A percentile compares a stretch with the other conserved stretches of the same genome.
phyloP scores from a whole-genome alignment of 2,329 filamentous ascomycete genomes.

The Aspergillus sergii region DNA sequence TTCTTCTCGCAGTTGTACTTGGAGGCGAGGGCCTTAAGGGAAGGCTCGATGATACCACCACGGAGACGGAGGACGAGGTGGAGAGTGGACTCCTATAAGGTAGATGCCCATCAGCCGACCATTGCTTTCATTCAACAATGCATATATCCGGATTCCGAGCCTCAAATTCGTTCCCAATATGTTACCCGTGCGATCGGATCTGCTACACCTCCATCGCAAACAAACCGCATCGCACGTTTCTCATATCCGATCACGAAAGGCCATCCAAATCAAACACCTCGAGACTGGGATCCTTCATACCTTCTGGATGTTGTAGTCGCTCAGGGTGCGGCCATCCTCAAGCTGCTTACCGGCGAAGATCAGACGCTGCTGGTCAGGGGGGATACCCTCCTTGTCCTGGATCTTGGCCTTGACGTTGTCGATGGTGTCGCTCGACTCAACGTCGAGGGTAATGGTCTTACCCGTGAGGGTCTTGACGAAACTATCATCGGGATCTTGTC shows the following conservation, averaged over 20 bases:
- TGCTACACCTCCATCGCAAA: not conserved
- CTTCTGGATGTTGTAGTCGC: slow-evolving; percentile 99
- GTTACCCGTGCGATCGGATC: not conserved
- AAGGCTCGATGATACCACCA: slow-evolving; percentile 99
- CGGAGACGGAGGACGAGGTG: slow-evolving; percentile 98
- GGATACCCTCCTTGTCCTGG: slow-evolving; percentile 99
- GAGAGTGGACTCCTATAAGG: slow-evolving; percentile 84
- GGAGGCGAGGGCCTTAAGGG: slow-evolving; percentile 94
- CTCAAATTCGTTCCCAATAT: not conserved
- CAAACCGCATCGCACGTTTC: not conserved
- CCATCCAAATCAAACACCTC: slow-evolving; percentile 5
- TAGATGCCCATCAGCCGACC: slow-evolving; percentile 35
- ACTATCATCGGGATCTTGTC: slow-evolving; percentile 55
- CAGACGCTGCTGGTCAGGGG: slow-evolving; percentile 95
- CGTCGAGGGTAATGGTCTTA: slow-evolving; percentile 99
- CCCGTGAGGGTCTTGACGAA: slow-evolving; percentile 99
- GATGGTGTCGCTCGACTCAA: slow-evolving; percentile 98
- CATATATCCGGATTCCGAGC: not conserved
- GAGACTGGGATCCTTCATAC: slow-evolving; percentile 53
- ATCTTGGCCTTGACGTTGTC: slow-evolving; percentile 99
- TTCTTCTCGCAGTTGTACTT: slow-evolving; percentile 99
- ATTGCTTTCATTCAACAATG: slow-evolving; percentile 4
- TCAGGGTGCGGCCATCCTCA: slow-evolving; percentile 94
- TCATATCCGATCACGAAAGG: slow-evolving; percentile 12
- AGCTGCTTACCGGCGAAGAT: slow-evolving; percentile 99